These are phyloP conservation scores for Brettanomyces custersianus DNA, from an alignment of 805 yeast species.

Conservation along the genomic window DNA sequence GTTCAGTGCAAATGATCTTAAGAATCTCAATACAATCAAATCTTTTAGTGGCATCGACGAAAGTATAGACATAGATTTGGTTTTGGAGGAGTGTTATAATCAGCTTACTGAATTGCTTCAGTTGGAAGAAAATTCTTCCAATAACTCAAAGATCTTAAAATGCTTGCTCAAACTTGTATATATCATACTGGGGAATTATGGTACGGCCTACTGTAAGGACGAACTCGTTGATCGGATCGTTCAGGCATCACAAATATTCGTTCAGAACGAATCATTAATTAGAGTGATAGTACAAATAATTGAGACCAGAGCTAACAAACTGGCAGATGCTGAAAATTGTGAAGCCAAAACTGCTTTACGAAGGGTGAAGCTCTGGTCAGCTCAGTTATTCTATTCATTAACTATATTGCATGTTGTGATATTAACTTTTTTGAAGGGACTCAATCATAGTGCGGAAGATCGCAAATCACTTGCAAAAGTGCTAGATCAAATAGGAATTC, in stretches of 20 bases:
- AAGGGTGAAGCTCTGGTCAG: slow-evolving; percentile 13
- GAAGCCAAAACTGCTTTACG: slow-evolving; percentile 7
- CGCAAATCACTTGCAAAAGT: slow-evolving; percentile 4
- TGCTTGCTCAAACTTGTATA: slow-evolving; percentile 4
- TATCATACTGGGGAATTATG: slow-evolving; percentile 8
- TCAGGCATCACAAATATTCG: slow-evolving; percentile 15
- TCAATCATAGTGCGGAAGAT: slow-evolving; percentile 6
- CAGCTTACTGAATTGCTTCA: background rate
- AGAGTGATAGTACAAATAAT: slow-evolving; percentile 8
- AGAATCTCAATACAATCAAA: slow-evolving; percentile 12
- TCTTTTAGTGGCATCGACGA: background rate
- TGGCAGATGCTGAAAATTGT: slow-evolving; percentile 16
- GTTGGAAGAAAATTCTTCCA: background rate
- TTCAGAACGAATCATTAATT: slow-evolving; percentile 8
- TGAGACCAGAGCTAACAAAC: slow-evolving; percentile 5
- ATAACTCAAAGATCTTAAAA: slow-evolving; percentile 4
- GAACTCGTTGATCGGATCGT: slow-evolving; percentile 18
- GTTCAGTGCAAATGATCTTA: slow-evolving; percentile 26
- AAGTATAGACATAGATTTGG: background rate
- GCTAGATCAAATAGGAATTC: slow-evolving; percentile 26
- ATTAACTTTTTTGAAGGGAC: slow-evolving; percentile 7
- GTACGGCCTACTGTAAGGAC: slow-evolving; percentile 4
- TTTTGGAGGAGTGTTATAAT: background rate
- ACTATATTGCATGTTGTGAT: slow-evolving; percentile 20
- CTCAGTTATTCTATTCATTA: slow-evolving; percentile 21